Evolutionary conservation across 192 early-diverging fungal species (phyloP).

Genomic region (Backusella liffmaniae): DNA sequence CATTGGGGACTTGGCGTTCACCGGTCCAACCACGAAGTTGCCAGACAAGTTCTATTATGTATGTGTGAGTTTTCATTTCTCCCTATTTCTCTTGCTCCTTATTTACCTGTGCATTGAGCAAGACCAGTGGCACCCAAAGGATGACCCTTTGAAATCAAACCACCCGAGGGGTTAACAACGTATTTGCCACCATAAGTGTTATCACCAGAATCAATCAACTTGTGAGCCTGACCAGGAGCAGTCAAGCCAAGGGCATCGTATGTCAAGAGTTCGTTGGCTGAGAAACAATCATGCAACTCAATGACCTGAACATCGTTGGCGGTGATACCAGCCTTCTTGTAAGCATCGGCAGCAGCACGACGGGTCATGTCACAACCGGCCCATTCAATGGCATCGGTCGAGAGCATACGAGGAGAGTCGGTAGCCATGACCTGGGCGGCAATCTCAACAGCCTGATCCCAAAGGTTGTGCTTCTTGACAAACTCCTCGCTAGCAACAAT

Average conservation of each 20-base stretch:
- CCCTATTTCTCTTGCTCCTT: conserved; percentile 26
- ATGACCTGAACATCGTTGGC: conserved; percentile 63
- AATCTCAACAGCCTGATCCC: conserved; percentile 66
- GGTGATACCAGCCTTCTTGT: conserved; percentile 56
- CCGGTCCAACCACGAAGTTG: conserved; percentile 66
- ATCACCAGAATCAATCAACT: conserved; percentile 53
- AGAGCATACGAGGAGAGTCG: conserved; percentile 60
- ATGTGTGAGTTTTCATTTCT: background rate
- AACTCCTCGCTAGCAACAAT: conserved; percentile 69
- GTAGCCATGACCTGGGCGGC: conserved; percentile 71
- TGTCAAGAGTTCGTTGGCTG: conserved; percentile 71
- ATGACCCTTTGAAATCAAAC: conserved; percentile 77
- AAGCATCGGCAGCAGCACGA: conserved; percentile 55
- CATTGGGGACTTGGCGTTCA: conserved; percentile 64
- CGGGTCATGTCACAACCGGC: conserved; percentile 73
- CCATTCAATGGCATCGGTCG: conserved; percentile 53
- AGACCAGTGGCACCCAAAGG: conserved; percentile 76
- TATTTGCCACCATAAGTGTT: conserved; percentile 62
- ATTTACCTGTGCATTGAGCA: conserved; percentile 64
- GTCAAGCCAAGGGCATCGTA: conserved; percentile 73
- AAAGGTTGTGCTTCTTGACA: conserved; percentile 56
- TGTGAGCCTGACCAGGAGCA: conserved; percentile 63
- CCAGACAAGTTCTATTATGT: conserved; percentile 43
- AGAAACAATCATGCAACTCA: conserved; percentile 79
- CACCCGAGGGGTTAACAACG: conserved; percentile 72